Conservation (phyloP, 495 filamentous ascomycete species). For the Hapsidospora chrysogenum region DNA sequence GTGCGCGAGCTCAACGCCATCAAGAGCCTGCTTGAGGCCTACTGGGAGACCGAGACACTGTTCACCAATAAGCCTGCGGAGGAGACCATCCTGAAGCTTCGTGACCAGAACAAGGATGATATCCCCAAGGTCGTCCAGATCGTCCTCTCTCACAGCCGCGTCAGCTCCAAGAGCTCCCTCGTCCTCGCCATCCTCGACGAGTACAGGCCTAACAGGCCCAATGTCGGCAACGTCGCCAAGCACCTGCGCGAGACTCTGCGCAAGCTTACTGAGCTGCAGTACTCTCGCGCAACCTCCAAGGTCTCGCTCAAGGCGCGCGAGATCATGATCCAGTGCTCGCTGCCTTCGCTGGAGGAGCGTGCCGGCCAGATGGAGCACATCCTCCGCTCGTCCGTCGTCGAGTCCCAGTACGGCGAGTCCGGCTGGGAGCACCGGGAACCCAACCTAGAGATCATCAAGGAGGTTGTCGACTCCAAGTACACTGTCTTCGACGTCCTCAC, state of each 20-base stretch:
- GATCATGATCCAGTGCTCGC: conserved; percentile 87
- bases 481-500: conserved; percentile 94
- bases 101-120: conserved; percentile 93
- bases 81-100: conserved; percentile 83
- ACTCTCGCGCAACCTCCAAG: conserved; percentile 68
- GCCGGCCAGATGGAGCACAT: conserved; percentile 97
- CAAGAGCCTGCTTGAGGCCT: conserved; percentile 56
- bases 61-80: conserved; percentile 77
- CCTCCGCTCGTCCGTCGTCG: conserved; percentile 87
- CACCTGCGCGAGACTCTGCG: conserved; percentile 70
- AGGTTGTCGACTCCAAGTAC: conserved; percentile 96
- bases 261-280: conserved; percentile 83
- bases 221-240: conserved; percentile 72
- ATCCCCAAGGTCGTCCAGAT: conserved; percentile 65
- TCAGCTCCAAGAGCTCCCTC: conserved; percentile 87
- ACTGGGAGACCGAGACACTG: conserved; percentile 65
- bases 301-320: conserved; percentile 93
- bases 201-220: conserved; percentile 88
- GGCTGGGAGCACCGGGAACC: conserved; percentile 95
- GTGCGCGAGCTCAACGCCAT: conserved; percentile 77
- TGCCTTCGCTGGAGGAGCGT: conserved; percentile 90
- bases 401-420: conserved; percentile 91
- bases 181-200: conserved; percentile 82
- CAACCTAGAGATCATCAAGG: conserved; percentile 70
- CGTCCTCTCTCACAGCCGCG: conserved; percentile 84